These are phyloP conservation scores for Herpotrichia juniperi DNA, from an alignment of 2,329 filamentous ascomycete genomes.

Conservation along the genomic window DNA sequence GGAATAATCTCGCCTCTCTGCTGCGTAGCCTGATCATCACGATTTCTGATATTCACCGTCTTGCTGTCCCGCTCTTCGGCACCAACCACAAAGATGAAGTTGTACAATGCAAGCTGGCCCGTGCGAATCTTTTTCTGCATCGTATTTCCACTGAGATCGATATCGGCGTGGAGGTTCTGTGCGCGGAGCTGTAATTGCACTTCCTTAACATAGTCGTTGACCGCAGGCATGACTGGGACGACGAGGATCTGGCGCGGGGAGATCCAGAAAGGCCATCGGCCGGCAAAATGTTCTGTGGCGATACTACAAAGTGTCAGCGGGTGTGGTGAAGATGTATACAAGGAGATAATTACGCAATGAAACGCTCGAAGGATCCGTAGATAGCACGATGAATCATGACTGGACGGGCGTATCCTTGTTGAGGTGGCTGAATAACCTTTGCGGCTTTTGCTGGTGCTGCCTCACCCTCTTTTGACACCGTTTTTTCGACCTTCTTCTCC, in stretches of 20 bases:
- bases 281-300: constrained; percentile 81
- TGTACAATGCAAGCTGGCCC: constrained; percentile 80
- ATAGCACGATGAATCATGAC: constrained; percentile 90
- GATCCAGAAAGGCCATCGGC: constrained; percentile 90
- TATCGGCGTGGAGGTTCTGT: constrained; percentile 72
- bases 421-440: constrained; percentile 33
- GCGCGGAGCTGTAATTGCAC: constrained; percentile 72
- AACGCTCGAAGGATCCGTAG: constrained; percentile 71
- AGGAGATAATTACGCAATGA: constrained; percentile 60
- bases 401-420: constrained; percentile 70
- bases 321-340: neutral
- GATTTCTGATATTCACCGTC: constrained; percentile 68
- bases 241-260: constrained; percentile 82
- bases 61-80: constrained; percentile 65
- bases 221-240: constrained; percentile 76
- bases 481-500: constrained; percentile 26
- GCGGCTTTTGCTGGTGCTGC: constrained; percentile 24
- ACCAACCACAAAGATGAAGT: constrained; percentile 78
- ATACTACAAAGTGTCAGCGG: constrained; percentile 53
- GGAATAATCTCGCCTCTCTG: constrained; percentile 67
- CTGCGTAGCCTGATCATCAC: constrained; percentile 67
- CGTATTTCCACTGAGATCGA: constrained; percentile 76
- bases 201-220: constrained; percentile 74
- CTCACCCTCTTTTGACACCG: too few species aligned
- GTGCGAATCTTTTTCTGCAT: constrained; percentile 90